Evolutionary conservation across 805 yeast genomes (phyloP), one percentile per base, ranked within the genome.

Genomic region (Myxozyma neotropica): DNA sequence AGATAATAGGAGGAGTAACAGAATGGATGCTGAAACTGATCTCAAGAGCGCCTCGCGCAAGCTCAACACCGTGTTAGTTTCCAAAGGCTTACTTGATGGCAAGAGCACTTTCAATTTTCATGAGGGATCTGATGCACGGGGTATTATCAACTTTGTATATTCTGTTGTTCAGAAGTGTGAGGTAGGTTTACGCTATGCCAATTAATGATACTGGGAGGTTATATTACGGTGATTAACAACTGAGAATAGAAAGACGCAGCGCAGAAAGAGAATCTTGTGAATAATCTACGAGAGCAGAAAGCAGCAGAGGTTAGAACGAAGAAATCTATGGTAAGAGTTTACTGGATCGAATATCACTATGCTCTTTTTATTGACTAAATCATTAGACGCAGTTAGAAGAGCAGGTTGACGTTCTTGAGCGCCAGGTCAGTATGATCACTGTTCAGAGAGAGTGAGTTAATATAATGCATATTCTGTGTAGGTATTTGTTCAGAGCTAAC

Each of bases 21-120:
- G n/a, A n/a, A 62, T 62, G 66, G 66, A 62, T 44, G 48, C 52
- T 21, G 66, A 62, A 15, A 62, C 66, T 3, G 64, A 59, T 50
- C 50, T 59, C n/a, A 27, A 42, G 7, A 55, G 62, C 23, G 64
- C 58, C 5, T 59, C 64, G 17, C 58, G 59, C 7, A 19, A 57
- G 33, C 58, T 62, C 17, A 62, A 62, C 52, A 24, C 53, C 21
- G 24, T 55, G 38, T 45, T 62, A 21, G 26, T 52, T 4, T 62
- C 66, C 4, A 58, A 59, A 27, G 66, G 66, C 10, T 42, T 60
- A 5, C 12, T 62, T n/a, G 62, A 48, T 19, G 44, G 39, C 17
- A 31, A 31, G 4, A 31, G 24, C 19, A 17, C 2, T 29, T 19
- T 61, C 17, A 40, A 43, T 8, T 62, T 62, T 43, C 35, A 52